Evolutionary conservation across 1,139 yeast species (phyloP).

Genomic region (Kazachstania sp.): DNA sequence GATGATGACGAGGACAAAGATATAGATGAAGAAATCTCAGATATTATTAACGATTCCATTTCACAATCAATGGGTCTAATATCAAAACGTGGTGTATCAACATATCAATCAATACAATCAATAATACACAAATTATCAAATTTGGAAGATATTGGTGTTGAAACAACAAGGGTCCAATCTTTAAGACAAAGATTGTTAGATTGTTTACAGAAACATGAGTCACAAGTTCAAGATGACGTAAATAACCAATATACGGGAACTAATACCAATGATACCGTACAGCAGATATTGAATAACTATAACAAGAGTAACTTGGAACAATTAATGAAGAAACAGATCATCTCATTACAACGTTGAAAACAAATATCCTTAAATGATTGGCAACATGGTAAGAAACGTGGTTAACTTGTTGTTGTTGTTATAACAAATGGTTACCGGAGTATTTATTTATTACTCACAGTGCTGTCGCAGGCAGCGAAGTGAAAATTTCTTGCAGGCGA

Average conservation of each 20-base stretch:
- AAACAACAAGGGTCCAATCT: constrained; percentile 1
- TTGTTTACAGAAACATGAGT: neutral
- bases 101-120: constrained; percentile 3
- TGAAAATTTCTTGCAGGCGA: no score
- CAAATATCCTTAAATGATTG: no score
- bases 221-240: neutral
- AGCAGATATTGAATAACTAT: neutral
- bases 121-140: constrained; percentile 4
- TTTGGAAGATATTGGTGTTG: constrained; percentile 6
- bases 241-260: neutral
- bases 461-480: neutral
- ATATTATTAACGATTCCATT: constrained; percentile 4
- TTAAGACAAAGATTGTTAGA: constrained; percentile 2
- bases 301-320: neutral
- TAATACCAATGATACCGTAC: neutral
- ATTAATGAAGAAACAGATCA: neutral
- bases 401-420: no score
- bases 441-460: neutral
- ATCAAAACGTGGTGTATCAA: neutral
- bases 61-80: constrained; percentile 7
- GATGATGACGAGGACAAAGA: neutral
- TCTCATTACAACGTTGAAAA: neutral
- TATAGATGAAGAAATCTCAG: constrained; percentile 1
- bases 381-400: no score
- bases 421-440: neutral